phyloP scores from a whole-genome alignment of 495 filamentous ascomycete species.

The Darksidea phi region DNA sequence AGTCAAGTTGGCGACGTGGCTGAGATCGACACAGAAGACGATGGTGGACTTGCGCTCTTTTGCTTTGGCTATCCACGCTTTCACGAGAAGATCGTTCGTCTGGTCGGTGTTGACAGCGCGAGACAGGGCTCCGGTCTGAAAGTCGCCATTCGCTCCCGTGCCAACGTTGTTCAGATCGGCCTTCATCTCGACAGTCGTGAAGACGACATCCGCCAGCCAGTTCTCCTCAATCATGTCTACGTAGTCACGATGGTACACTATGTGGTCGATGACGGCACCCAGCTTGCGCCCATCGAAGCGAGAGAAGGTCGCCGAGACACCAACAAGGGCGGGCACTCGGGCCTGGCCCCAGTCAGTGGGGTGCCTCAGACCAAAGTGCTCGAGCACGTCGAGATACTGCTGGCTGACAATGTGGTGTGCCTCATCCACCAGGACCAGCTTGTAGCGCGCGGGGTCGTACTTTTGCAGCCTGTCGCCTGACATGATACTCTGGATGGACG shows the following conservation, averaged over 20 bases:
- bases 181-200: conserved; percentile 84
- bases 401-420: conserved; percentile 95
- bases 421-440: conserved; percentile 92
- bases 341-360: conserved; percentile 40
- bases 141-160: conserved; percentile 70
- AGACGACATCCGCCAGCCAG: conserved; percentile 78
- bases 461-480: conserved; percentile 73
- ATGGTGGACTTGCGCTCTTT: conserved; percentile 74
- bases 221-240: conserved; percentile 94
- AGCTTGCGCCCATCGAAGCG: conserved; percentile 84
- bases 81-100: conserved; percentile 77
- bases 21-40: conserved; percentile 87
- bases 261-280: conserved; percentile 86
- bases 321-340: conserved; percentile 71
- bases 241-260: conserved; percentile 96
- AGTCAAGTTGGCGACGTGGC: conserved; percentile 72
- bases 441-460: conserved; percentile 77
- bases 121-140: conserved; percentile 69
- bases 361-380: conserved; percentile 69
- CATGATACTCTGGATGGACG: conserved; percentile 78
- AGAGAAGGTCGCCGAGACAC: conserved; percentile 91
- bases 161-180: conserved; percentile 71
- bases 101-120: conserved; percentile 73
- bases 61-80: conserved; percentile 80
- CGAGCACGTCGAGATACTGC: conserved; percentile 68